Evolutionary conservation across 2,329 filamentous ascomycete species (phyloP).

Genomic region (Penicillium concentricum): DNA sequence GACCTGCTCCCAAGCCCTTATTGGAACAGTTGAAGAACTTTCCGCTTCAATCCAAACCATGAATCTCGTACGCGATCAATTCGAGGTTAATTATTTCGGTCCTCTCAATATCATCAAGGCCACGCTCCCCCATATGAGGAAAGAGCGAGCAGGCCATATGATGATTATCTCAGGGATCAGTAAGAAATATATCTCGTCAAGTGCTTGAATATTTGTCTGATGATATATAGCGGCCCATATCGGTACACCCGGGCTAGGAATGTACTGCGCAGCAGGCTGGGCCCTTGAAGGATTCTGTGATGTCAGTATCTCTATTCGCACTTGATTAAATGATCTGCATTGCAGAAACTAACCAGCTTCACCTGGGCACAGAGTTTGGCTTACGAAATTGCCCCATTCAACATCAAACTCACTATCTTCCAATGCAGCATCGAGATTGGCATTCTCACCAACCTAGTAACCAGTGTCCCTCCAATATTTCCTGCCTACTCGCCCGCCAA

Average conservation of each 20-base stretch:
- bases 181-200: constrained; percentile 28
- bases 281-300: constrained; percentile 95
- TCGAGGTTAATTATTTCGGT: constrained; percentile 92
- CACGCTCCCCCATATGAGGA: constrained; percentile 73
- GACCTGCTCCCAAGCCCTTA: constrained; percentile 59
- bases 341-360: constrained; percentile 9
- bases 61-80: constrained; percentile 83
- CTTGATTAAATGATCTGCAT: too few species aligned
- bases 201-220: constrained; percentile 16
- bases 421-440: constrained; percentile 93
- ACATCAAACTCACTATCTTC: constrained; percentile 92
- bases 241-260: constrained; percentile 83
- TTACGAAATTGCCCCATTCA: constrained; percentile 95
- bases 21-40: constrained; percentile 89
- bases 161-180: constrained; percentile 84
- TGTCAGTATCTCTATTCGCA: constrained; percentile 41
- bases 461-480: constrained; percentile 73
- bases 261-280: constrained; percentile 92
- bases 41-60: constrained; percentile 69
- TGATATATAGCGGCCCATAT: constrained; percentile 68
- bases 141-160: constrained; percentile 81
- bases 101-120: constrained; percentile 96
- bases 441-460: constrained; percentile 81
- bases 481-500: constrained; percentile 65
- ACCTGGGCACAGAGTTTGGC: constrained; percentile 71